Percentiles rank a stretch among this genome's conserved stretches.
Conservation (phyloP, 768 basidiomycete genomes). For the Cubamyces lactineus region DNA sequence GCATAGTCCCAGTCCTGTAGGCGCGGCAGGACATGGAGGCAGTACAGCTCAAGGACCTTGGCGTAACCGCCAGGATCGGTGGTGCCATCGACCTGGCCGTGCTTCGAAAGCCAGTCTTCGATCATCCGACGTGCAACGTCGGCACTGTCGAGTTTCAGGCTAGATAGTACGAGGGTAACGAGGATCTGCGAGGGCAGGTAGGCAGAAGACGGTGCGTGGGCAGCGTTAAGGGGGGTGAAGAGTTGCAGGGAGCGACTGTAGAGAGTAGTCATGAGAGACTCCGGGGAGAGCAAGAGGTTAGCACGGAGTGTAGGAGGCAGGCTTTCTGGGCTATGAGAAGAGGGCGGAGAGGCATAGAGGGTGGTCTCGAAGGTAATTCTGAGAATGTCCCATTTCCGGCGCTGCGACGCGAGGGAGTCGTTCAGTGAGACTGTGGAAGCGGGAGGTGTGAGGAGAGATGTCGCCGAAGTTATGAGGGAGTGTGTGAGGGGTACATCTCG, state of each 20-base stretch:
- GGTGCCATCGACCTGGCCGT: slow-evolving; percentile 42
- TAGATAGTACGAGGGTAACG: slow-evolving; percentile 69
- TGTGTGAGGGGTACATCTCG: slow-evolving; percentile 71
- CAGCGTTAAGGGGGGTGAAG: slow-evolving; percentile 57
- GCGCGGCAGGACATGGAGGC: slow-evolving; percentile 70
- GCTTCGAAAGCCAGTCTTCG: slow-evolving; percentile 77
- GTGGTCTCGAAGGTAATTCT: slow-evolving; percentile 83
- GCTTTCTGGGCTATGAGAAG: slow-evolving; percentile 42
- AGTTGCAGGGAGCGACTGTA: slow-evolving; percentile 67
- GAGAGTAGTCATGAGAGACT: slow-evolving; percentile 55
- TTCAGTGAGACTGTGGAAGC: slow-evolving; percentile 30
- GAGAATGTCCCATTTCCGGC: slow-evolving; percentile 87
- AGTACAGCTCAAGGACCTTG: slow-evolving; percentile 78
- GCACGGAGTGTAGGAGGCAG: slow-evolving; percentile 58
- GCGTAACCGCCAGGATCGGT: slow-evolving; percentile 54
- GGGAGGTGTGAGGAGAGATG: slow-evolving; percentile 51
- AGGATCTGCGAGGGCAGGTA: slow-evolving; percentile 73
- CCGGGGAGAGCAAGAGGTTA: slow-evolving; percentile 59
- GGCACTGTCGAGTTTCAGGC: slow-evolving; percentile 65
- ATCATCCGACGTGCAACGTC: slow-evolving; percentile 65
- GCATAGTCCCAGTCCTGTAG: slow-evolving; percentile 83
- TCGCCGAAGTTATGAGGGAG: slow-evolving; percentile 68
- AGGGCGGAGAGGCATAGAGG: slow-evolving; percentile 60
- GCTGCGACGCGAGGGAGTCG: slow-evolving; percentile 47
- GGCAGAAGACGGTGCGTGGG: slow-evolving; percentile 48